Percentiles rank a stretch among this genome's conserved stretches.
phyloP scores from a whole-genome alignment of 2,329 filamentous ascomycete species.

The Aspergillus tanneri region DNA sequence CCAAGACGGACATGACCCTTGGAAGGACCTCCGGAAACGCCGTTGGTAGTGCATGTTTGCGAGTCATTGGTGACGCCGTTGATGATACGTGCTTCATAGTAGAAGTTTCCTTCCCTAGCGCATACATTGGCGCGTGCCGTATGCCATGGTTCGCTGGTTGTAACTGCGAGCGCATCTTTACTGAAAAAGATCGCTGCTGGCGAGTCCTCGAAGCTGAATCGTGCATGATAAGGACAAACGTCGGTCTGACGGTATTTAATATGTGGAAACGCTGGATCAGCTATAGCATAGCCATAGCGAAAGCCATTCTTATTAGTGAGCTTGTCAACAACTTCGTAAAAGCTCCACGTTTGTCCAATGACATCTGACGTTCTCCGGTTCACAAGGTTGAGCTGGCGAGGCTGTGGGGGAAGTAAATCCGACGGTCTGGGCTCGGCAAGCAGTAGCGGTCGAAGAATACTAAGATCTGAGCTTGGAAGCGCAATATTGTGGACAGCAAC shows the following conservation, averaged over 20 bases:
- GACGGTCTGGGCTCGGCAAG: constrained; percentile 41
- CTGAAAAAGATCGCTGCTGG: constrained; percentile 83
- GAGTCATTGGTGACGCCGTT: constrained; percentile 55
- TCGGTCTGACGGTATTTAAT: constrained; percentile 91
- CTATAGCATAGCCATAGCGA: constrained; percentile 86
- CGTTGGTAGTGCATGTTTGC: constrained; percentile 21
- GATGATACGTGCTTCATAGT: constrained; percentile 90
- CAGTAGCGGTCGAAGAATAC: constrained; percentile 41
- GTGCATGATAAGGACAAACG: constrained; percentile 74
- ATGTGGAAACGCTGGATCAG: constrained; percentile 81
- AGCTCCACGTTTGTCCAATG: constrained; percentile 39
- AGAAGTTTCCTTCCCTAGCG: constrained; percentile 83
- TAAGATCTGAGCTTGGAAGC: constrained; percentile 39
- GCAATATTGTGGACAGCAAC: constrained; percentile 32
- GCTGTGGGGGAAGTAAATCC: constrained; percentile 39
- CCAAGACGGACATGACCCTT: constrained; percentile 51
- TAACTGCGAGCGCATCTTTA: constrained; percentile 71
- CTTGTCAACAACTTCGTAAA: constrained; percentile 46
- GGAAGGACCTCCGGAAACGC: constrained; percentile 24
- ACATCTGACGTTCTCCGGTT: constrained; percentile 37
- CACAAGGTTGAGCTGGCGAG: constrained; percentile 42
- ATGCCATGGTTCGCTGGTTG: constrained; percentile 88
- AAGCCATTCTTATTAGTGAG: constrained; percentile 71
- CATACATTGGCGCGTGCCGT: constrained; percentile 89
- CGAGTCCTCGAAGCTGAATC: constrained; percentile 90